A percentile compares a stretch with the other conserved stretches of the same genome.
Conservation (phyloP, 441 rosid species). For the Pelargonium fulgidum region DNA sequence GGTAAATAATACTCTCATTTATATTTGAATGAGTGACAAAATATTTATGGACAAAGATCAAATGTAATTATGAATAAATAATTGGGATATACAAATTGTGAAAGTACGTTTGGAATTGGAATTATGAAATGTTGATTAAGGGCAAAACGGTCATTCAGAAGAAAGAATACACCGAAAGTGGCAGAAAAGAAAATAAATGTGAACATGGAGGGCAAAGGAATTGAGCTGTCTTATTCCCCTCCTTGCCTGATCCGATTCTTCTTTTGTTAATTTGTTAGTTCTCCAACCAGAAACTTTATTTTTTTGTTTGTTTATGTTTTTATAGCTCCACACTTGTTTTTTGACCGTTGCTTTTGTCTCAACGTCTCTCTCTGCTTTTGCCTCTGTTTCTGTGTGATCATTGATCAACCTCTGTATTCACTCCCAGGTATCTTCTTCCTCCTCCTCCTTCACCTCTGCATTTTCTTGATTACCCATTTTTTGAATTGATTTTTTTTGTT, state of each 20-base stretch:
- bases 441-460: not conserved
- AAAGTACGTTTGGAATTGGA: no score
- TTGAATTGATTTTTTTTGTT: not conserved
- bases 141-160: not conserved
- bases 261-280: no score
- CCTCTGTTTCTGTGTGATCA: slow-evolving; percentile 21
- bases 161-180: not conserved
- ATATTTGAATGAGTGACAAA: no score
- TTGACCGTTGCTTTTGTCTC: slow-evolving; percentile 56
- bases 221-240: not conserved
- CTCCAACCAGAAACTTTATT: slow-evolving; percentile 5
- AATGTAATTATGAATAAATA: no score
- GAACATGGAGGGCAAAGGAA: not conserved
- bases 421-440: not conserved
- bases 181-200: slow-evolving; percentile 2
- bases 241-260: no score
- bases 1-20: no score
- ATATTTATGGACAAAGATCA: no score
- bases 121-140: not conserved
- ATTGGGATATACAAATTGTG: no score
- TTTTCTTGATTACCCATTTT: not conserved
- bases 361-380: slow-evolving; percentile 17
- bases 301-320: slow-evolving; percentile 11
- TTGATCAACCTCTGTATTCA: slow-evolving; percentile 11
- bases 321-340: slow-evolving; percentile 21